Evolutionary conservation across 148 eudicot genomes (phyloP).

Genomic region (Persicaria tinctoria): DNA sequence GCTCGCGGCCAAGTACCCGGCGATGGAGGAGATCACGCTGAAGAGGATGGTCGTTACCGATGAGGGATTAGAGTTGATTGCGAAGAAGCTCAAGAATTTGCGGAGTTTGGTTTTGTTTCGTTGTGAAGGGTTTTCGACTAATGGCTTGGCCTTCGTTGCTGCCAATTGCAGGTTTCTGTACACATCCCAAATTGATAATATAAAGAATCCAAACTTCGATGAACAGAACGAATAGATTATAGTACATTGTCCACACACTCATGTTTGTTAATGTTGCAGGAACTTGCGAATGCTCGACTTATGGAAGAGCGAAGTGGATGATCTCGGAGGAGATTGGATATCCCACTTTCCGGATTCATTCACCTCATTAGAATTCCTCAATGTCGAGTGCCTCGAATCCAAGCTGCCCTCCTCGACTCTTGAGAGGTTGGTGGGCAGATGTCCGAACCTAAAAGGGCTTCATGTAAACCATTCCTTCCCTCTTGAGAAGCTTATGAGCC

Average conservation of each 20-base stretch:
- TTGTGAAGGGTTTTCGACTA: slow-evolving; percentile 70
- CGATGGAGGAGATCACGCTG: slow-evolving; percentile 62
- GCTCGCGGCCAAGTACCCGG: slow-evolving; percentile 34
- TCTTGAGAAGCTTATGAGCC: slow-evolving; percentile 45
- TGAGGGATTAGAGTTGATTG: slow-evolving; percentile 58
- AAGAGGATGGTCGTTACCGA: slow-evolving; percentile 80
- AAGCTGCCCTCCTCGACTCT: slow-evolving; percentile 53
- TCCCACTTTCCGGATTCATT: slow-evolving; percentile 61
- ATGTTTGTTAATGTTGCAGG: slow-evolving; percentile 23
- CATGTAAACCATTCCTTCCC: slow-evolving; percentile 63
- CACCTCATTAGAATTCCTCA: slow-evolving; percentile 73
- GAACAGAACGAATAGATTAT: too few relatives aligned
- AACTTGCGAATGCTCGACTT: slow-evolving; percentile 67
- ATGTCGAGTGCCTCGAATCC: slow-evolving; percentile 79
- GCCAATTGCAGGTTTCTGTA: slow-evolving; percentile 63
- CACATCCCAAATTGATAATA: too few relatives aligned
- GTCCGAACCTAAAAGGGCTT: slow-evolving; percentile 49
- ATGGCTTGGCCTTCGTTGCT: slow-evolving; percentile 81
- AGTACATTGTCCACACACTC: too few relatives aligned
- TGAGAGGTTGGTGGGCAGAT: slow-evolving; percentile 62
- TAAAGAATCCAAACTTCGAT: too few relatives aligned
- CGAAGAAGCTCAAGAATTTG: slow-evolving; percentile 43
- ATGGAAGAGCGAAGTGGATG: slow-evolving; percentile 79
- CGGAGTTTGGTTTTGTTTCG: slow-evolving; percentile 64
- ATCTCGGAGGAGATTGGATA: slow-evolving; percentile 73